Conservation (phyloP, 768 basidiomycete species). For the Kwoniella sp. region DNA sequence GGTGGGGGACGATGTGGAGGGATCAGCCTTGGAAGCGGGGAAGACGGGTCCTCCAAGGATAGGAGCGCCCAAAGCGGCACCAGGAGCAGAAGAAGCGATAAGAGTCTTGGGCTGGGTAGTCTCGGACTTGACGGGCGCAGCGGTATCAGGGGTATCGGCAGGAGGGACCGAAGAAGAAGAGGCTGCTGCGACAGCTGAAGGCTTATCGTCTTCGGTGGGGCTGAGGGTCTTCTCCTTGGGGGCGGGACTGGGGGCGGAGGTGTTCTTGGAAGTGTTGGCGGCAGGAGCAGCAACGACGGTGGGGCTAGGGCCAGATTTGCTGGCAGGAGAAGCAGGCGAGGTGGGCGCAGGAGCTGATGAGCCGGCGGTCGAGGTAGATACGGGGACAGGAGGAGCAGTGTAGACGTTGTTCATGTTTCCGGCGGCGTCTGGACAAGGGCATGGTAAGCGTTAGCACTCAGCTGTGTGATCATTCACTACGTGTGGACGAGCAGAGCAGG, state of each 20-base stretch:
- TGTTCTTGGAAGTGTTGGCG: background rate
- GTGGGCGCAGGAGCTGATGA: background rate
- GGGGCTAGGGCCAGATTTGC: slow-evolving; percentile 5
- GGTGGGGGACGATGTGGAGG: slow-evolving; percentile 3
- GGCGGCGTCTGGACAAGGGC: slow-evolving; percentile 45
- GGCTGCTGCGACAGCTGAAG: slow-evolving; percentile 19
- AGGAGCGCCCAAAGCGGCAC: slow-evolving; percentile 25
- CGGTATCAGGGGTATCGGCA: slow-evolving; percentile 25
- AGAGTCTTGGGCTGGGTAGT: slow-evolving; percentile 37
- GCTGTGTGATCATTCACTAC: too few species aligned
- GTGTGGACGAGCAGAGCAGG: too few species aligned
- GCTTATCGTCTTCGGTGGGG: slow-evolving; percentile 19
- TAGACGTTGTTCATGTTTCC: slow-evolving; percentile 58
- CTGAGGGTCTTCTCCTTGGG: slow-evolving; percentile 26
- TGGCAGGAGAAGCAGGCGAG: slow-evolving; percentile 7
- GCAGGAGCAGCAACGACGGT: background rate
- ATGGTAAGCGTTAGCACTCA: background rate
- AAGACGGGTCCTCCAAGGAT: slow-evolving; percentile 18
- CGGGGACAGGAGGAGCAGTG: slow-evolving; percentile 50
- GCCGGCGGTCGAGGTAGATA: background rate
- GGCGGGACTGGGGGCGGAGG: slow-evolving; percentile 10
- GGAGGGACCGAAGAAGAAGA: slow-evolving; percentile 18
- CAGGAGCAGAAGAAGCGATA: slow-evolving; percentile 43
- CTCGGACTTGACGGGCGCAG: slow-evolving; percentile 21
- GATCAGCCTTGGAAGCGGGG: slow-evolving; percentile 3